Base-by-base conservation (phyloP, 345 rosid genomes). In the Punica granatum region DNA sequence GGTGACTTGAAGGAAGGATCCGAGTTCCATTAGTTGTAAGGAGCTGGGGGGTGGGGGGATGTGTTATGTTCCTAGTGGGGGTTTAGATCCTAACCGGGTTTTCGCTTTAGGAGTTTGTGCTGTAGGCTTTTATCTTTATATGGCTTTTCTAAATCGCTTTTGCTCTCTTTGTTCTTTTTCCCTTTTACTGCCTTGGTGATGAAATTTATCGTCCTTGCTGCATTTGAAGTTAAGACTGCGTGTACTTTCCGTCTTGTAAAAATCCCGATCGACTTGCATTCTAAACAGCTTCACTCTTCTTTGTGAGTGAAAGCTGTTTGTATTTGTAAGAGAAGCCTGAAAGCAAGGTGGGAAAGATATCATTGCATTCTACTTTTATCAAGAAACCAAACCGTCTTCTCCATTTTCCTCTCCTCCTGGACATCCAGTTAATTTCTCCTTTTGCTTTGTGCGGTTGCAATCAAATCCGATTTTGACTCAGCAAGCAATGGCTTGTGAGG, bases 61-160 rank as follows among this genome's bases (percentile, higher is more conserved):
- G 2, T 56, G 34, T 56, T 23, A 7, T 7, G 58, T 61, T 41
- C 53, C 58, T 30, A 31, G 69, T 49, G 67, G 60, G 75, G 70
- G 69, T 63, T 74, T 66, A 67, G 78, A 72, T 75, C 43, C 75
- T 78, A 73, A 70, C 80, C 42, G 69, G 77, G 66, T 73, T 69
- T 66, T 46, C 23, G 18, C 34, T 33, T 41, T 62, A 63, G 78
- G 75, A 35, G 81, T 64, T 75, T 70, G 82, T 81, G 82, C 72
- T 65, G 32, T 72, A 63, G 36, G 36, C 73, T 74, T 67, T 41
- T 31, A 54, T 33, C 34, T 31, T 42, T 43, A 28, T 54, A 34
- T 62, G 30, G 67, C 65, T 51, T 34, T 32, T 23, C 67, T 54
- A 7, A 32, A 56, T 67, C 42, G 25, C 32, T 56, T 42, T 48